Evolutionary conservation across 306 rosid genomes (phyloP), one percentile per base, ranked within the genome.

Genomic region (Glycyrrhiza uralensis): DNA sequence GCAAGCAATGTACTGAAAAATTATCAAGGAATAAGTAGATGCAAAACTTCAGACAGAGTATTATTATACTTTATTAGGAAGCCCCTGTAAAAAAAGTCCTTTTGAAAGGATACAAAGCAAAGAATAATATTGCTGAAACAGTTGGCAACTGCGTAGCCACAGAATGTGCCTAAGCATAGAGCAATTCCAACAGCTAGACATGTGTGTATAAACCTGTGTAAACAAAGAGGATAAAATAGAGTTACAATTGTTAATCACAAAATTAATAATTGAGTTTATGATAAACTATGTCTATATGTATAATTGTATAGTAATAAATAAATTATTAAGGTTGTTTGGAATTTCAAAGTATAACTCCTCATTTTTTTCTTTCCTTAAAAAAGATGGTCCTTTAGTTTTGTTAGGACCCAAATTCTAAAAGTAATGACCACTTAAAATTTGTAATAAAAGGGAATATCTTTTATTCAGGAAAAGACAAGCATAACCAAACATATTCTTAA

Each of bases 121-220:
- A 87, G 71, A 47, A 39, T 30, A 51, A 20, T 67, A 57, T 72
- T 49, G 30, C 56, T 84, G 57, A 69, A 38, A 73, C 80, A 82
- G 47, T 74, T 72, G 41, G 75, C 67, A 59, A 77, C 82, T 30
- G 77, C 47, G 39, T 54, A 79, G 58, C 85, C 86, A 30, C 28
- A 55, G 4, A 80, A 36, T 2, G 87, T 79, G 87, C 80, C 79
- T 45, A 87, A 59, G 88, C 85, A 76, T 46, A 87, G 62, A 12
- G 66, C 81, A 20, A 84, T 87, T 74, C 91, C 89, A 66, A 82
- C 66, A 12, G 75, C 85, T 52, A 84, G 72, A 77, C 80, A 84
- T 70, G 77, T 10, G 47, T 76, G 62, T 58, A 84, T 74, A 75
- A 87, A 84, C 89, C 92, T 87, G 89, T 63, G 70, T 29, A 86